Percentiles rank a stretch among this genome's conserved stretches.
Evolutionary conservation across 2,329 filamentous ascomycete genomes (phyloP).

Genomic region (Pezicula rhizophila): DNA sequence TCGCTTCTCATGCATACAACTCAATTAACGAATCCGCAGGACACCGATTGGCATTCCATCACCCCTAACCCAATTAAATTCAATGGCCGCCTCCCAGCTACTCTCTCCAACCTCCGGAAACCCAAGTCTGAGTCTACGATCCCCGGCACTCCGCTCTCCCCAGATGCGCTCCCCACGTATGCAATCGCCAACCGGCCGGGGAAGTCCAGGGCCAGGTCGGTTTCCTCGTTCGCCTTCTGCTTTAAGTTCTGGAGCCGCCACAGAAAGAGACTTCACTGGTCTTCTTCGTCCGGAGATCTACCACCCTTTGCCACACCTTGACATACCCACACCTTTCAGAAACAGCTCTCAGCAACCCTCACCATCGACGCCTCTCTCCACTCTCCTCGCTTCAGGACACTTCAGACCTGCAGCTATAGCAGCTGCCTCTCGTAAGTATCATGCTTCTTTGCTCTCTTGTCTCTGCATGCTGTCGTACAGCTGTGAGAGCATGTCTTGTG

Average conservation of each 20-base stretch:
- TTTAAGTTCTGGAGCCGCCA: slow-evolving; percentile 29
- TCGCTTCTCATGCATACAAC: slow-evolving; percentile 5
- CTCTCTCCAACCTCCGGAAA: slow-evolving; percentile 20
- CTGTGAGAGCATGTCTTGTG: no score
- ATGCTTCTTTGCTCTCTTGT: no score
- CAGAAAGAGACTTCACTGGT: slow-evolving; percentile 71
- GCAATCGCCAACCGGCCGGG: background rate
- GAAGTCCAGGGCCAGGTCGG: slow-evolving; percentile 4
- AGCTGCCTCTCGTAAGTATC: slow-evolving; percentile 41
- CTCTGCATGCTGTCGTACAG: no score
- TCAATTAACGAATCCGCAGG: slow-evolving; percentile 5
- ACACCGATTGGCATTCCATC: slow-evolving; percentile 11
- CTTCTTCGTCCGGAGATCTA: slow-evolving; percentile 77
- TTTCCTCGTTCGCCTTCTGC: slow-evolving; percentile 19
- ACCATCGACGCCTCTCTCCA: slow-evolving; percentile 57
- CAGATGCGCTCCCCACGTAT: background rate
- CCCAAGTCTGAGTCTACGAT: background rate
- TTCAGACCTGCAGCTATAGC: slow-evolving; percentile 74
- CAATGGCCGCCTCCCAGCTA: slow-evolving; percentile 7
- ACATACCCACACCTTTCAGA: slow-evolving; percentile 60
- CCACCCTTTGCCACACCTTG: slow-evolving; percentile 66
- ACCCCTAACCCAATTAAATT: slow-evolving; percentile 3
- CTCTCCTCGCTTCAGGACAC: slow-evolving; percentile 65
- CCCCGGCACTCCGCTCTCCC: background rate
- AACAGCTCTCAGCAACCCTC: slow-evolving; percentile 58